Conservation (phyloP, 306 rosid genomes). For the Delonix regia region DNA sequence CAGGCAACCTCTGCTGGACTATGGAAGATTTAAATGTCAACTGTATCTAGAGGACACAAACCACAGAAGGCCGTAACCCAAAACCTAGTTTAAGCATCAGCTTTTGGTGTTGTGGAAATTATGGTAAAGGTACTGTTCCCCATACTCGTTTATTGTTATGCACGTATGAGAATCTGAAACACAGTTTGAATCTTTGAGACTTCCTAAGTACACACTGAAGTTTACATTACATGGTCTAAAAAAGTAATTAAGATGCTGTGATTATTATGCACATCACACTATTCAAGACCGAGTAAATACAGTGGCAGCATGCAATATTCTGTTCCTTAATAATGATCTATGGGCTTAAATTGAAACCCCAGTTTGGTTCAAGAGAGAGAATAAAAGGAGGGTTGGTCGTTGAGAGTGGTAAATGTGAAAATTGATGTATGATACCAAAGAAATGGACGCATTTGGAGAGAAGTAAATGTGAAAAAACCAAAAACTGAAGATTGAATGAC, state of each 20-base stretch:
- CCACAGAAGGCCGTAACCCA: background rate
- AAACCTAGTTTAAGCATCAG: background rate
- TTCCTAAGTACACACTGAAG: background rate
- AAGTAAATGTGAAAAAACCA: slow-evolving; percentile 34
- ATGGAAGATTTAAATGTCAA: background rate
- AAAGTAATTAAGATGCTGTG: background rate
- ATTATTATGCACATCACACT: slow-evolving; percentile 15
- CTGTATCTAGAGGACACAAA: background rate
- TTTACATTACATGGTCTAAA: background rate
- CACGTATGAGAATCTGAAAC: slow-evolving; percentile 23
- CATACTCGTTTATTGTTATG: background rate
- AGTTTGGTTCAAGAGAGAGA: background rate
- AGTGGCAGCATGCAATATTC: slow-evolving; percentile 15
- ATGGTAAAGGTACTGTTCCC: background rate
- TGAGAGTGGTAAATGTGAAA: slow-evolving; percentile 43
- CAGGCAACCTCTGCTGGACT: background rate
- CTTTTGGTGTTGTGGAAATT: background rate
- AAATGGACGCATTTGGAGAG: slow-evolving; percentile 45
- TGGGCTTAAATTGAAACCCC: slow-evolving; percentile 20
- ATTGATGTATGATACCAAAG: slow-evolving; percentile 51
- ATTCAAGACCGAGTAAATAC: slow-evolving; percentile 8
- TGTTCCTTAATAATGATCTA: slow-evolving; percentile 2
- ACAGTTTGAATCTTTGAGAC: background rate
- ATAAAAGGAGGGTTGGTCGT: slow-evolving; percentile 14
- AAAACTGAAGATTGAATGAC: slow-evolving; percentile 8